phyloP scores from a whole-genome alignment of 1,139 yeast species.

The Kodamaea alishanica region DNA sequence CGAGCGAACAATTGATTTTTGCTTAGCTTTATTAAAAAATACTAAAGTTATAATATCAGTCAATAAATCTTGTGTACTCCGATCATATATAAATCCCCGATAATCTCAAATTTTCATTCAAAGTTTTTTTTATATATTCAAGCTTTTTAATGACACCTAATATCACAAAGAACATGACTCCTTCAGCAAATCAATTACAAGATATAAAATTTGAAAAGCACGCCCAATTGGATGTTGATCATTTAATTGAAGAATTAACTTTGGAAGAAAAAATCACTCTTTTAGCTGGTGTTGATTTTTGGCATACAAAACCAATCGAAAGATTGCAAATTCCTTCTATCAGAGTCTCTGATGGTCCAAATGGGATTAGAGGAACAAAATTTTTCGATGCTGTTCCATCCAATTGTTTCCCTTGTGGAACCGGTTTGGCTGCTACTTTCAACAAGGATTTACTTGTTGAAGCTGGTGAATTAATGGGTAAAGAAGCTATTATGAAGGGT shows the following conservation, averaged over 20 bases:
- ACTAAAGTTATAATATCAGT: too few species aligned
- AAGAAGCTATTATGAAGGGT: constrained; percentile 48
- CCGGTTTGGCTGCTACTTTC: constrained; percentile 21
- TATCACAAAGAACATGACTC: not conserved
- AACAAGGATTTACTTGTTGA: constrained; percentile 32
- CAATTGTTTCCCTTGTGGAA: constrained; percentile 46
- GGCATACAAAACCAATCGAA: constrained; percentile 21
- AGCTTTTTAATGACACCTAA: not conserved
- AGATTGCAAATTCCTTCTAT: constrained; percentile 18
- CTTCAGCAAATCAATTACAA: not conserved
- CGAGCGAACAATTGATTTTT: too few species aligned
- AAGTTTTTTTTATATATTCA: too few species aligned
- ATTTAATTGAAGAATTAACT: constrained; percentile 16
- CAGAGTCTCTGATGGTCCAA: constrained; percentile 47
- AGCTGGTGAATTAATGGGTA: constrained; percentile 48
- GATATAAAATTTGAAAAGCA: constrained; percentile 6
- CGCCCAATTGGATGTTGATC: constrained; percentile 14
- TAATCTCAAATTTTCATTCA: too few species aligned
- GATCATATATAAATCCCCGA: too few species aligned
- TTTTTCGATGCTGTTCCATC: constrained; percentile 47
- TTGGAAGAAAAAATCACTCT: constrained; percentile 19
- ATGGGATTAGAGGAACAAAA: constrained; percentile 51
- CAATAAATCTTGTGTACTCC: too few species aligned
- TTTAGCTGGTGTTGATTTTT: constrained; percentile 20
- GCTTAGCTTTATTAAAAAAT: too few species aligned